Evolutionary conservation across 139 green algal genomes (phyloP).

Genomic region (Astrephomene gubernaculifera): DNA sequence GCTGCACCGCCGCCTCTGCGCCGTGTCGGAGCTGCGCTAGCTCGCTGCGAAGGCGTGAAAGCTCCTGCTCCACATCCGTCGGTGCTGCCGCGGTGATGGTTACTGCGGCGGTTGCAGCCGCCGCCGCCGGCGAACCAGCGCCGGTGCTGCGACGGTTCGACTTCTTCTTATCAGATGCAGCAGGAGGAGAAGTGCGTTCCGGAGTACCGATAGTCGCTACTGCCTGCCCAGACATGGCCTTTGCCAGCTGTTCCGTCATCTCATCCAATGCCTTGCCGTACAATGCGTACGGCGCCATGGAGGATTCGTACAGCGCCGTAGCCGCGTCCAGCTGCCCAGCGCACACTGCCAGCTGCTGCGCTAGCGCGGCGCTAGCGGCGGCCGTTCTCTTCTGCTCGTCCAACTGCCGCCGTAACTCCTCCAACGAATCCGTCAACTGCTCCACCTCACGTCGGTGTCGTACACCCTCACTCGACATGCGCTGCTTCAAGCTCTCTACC

Average conservation of each 20-base stretch:
- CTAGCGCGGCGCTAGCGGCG: neutral
- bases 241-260: neutral
- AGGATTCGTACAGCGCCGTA: neutral
- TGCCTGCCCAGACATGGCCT: too few relatives aligned
- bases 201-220: too few relatives aligned
- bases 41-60: constrained; percentile 17
- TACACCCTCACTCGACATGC: neutral
- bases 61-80: neutral
- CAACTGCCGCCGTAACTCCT: constrained; percentile 45
- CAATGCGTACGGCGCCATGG: neutral
- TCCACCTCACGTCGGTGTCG: constrained; percentile 36
- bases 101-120: neutral
- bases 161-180: neutral
- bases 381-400: constrained; percentile 17
- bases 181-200: too few relatives aligned
- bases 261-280: neutral
- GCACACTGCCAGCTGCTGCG: constrained; percentile 4
- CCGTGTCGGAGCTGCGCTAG: constrained; percentile 8
- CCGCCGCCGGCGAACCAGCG: neutral
- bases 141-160: neutral
- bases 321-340: constrained; percentile 22
- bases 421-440: constrained; percentile 59
- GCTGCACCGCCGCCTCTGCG: constrained; percentile 1
- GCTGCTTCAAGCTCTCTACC: constrained; percentile 46
- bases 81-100: neutral